These are phyloP conservation scores for Penstemon barbatus DNA, from an alignment of 257 asterid species.

Conservation along the genomic window DNA sequence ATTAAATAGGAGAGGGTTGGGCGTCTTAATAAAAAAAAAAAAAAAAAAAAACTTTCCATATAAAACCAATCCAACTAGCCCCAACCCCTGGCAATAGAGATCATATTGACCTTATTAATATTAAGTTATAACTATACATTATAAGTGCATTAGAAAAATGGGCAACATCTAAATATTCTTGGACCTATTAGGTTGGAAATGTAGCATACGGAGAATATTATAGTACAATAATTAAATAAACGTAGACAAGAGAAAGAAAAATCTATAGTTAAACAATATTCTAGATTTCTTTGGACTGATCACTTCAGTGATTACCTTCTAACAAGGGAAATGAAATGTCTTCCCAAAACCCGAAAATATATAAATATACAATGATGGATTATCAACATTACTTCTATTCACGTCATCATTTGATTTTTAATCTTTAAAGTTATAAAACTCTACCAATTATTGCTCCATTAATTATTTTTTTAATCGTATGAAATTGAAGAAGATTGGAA, in stretches of 20 bases:
- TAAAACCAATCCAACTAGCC: too few relatives aligned
- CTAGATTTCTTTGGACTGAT: not conserved
- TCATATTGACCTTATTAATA: too few relatives aligned
- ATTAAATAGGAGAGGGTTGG: too few relatives aligned
- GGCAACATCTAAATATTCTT: too few relatives aligned
- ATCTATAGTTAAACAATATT: too few relatives aligned
- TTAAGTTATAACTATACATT: not conserved
- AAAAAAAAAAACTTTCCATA: too few relatives aligned
- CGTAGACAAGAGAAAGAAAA: not conserved
- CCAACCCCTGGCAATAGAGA: too few relatives aligned
- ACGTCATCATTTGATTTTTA: constrained; percentile 29
- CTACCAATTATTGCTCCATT: not conserved
- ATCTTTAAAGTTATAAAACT: constrained; percentile 19
- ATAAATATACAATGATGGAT: constrained; percentile 27
- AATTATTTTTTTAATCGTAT: constrained; percentile 10
- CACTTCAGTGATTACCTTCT: not conserved
- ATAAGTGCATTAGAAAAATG: not conserved
- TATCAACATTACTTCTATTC: constrained; percentile 28
- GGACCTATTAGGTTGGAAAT: not conserved
- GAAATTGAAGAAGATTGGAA: not conserved
- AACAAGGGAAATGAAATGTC: constrained; percentile 8
- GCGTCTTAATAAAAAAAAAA: not conserved
- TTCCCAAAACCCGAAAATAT: constrained; percentile 13
- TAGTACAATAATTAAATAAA: not conserved
- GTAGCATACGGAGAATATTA: not conserved